Conservation (phyloP, 768 basidiomycete genomes). For the Termitomyces eurrhizus region DNA sequence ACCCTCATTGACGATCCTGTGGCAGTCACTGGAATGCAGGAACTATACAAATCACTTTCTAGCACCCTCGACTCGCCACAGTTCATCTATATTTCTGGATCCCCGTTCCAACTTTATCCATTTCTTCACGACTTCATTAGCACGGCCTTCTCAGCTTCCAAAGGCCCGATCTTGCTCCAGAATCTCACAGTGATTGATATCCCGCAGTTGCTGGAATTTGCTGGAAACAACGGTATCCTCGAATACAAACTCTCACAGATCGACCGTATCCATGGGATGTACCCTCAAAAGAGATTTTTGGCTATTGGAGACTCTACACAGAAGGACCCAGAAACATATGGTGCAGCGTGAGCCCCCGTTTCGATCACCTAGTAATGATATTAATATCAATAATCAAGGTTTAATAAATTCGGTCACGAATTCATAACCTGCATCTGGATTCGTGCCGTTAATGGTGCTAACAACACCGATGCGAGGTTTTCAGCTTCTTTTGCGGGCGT, state of each 20-base stretch:
- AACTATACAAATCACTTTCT: conserved; percentile 35
- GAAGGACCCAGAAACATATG: conserved; percentile 43
- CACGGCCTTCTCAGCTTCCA: conserved; percentile 17
- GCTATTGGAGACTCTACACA: conserved; percentile 42
- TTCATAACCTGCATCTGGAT: conserved; percentile 42
- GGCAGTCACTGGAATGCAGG: conserved; percentile 43
- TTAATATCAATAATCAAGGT: conserved; percentile 19
- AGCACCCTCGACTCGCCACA: conserved; percentile 31
- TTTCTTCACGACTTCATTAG: conserved; percentile 38
- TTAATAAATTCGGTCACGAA: conserved; percentile 29
- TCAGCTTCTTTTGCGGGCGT: conserved; percentile 14
- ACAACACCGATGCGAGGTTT: conserved; percentile 36
- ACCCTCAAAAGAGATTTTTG: conserved; percentile 39
- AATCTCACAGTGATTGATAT: neutral
- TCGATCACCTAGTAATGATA: neutral
- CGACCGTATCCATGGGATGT: conserved; percentile 35
- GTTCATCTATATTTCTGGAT: conserved; percentile 42
- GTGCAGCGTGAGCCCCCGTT: conserved; percentile 29
- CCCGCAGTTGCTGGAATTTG: neutral
- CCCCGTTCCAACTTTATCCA: conserved; percentile 43
- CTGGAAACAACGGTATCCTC: neutral
- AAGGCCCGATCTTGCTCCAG: neutral
- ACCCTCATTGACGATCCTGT: conserved; percentile 37
- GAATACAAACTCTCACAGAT: conserved; percentile 32
- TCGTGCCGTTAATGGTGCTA: conserved; percentile 37